Base-by-base conservation (phyloP, 106 monocot genomes). In the Hemerocallis citrina region DNA sequence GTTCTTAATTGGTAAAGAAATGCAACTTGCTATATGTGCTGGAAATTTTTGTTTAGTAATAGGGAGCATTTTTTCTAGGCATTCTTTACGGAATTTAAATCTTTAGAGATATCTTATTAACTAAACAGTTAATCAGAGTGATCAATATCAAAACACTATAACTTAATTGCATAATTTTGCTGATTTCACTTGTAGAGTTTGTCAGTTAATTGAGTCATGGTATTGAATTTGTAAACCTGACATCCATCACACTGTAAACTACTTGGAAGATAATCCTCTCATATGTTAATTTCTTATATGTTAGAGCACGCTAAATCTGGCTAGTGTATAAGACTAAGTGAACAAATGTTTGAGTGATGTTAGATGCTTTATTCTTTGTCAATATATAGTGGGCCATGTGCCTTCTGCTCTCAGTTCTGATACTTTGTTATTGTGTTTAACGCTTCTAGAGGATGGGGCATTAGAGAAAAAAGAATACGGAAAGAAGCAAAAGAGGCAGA, bases 401-500 rank as follows among this genome's bases (percentile, higher is more conserved):
- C 23, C 4, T 47, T 23, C 23, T 50, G 57, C 6, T 57, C 0
- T 57, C 57, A 35, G n/a, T 57, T 34, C 6, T 22, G 35, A 36
- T 34, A 7, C 4, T 7, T 34, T 34, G 11, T 50, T 36, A 12
- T 14, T 57, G 17, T 57, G 35, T 57, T 24, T 57, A 21, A 36
- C 13, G 9, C 33, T 57, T 33, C 36, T 59, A 59, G 59, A 59
- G 39, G 59, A 59, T 59, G 59, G 59, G 14, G 23, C 14, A 14
- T 13, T 12, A 38, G 50, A 50, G 25, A 50, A 50, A 27, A 24
- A 1, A 3, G 37, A 59, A 59, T n/a, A 10, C 36, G 31, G 59
- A 22, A 59, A 59, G 57, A 58, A 58, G 39, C 38, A 59, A 25
- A 59, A 40, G 59, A 19, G 33, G 13, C 24, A 59, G 30, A 40